phyloP scores from a whole-genome alignment of 441 rosid genomes.

The Viola pubescens region DNA sequence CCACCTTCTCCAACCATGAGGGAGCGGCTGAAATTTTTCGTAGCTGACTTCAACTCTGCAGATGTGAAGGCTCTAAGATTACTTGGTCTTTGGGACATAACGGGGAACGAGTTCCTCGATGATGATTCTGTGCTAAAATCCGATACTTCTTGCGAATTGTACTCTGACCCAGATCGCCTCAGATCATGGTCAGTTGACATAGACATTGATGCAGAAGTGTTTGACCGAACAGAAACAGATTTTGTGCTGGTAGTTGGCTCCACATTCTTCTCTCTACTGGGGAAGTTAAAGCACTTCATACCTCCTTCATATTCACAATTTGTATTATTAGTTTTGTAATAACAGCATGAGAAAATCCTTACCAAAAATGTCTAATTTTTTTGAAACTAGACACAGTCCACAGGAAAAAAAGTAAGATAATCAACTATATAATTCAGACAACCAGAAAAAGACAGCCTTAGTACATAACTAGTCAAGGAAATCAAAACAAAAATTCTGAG shows the following conservation, averaged over 20 bases:
- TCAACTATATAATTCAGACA: no score
- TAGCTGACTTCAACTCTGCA: constrained; percentile 60
- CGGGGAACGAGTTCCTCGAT: constrained; percentile 49
- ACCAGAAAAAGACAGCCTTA: no score
- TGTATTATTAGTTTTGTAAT: background rate
- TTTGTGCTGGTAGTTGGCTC: constrained; percentile 35
- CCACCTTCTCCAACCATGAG: constrained; percentile 91
- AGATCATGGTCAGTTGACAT: constrained; percentile 35
- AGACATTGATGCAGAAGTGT: constrained; percentile 25
- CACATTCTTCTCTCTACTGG: constrained; percentile 34
- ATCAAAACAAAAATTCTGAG: no score
- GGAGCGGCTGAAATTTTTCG: constrained; percentile 63
- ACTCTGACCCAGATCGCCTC: constrained; percentile 58
- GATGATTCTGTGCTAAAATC: constrained; percentile 61
- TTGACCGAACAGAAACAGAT: constrained; percentile 37
- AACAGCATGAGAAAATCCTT: background rate
- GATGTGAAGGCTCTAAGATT: constrained; percentile 60
- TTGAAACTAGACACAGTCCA: background rate
- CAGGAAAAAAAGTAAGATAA: no score
- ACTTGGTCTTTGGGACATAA: constrained; percentile 56
- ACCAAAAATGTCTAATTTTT: background rate
- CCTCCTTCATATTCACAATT: constrained; percentile 16
- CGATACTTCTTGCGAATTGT: constrained; percentile 51
- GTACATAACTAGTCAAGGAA: no score
- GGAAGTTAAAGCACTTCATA: constrained; percentile 63